Base-by-base conservation (phyloP, 2,329 filamentous ascomycete genomes). In the Venturia nashicola region DNA sequence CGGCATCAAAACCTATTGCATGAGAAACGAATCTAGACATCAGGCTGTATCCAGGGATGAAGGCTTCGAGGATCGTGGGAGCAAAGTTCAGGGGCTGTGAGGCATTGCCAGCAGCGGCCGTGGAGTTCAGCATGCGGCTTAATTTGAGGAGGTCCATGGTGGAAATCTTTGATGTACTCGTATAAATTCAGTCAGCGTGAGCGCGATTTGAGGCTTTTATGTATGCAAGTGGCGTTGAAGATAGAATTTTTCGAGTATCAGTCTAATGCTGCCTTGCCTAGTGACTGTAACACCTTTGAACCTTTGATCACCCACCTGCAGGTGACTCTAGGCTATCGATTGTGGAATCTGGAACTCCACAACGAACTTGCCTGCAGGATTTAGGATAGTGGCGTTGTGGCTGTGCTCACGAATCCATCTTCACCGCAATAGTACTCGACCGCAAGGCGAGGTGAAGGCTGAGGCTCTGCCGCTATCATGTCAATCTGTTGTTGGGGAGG, bases 41-140 rank as follows among this genome's bases (percentile, higher is more conserved):
- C 51, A 79, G 67, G 46, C 77, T 74, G 69, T 81, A 82, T 18
- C 80, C 80, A 9, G 80, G 79, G 43, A 82, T 74, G n/a, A 81
- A 69, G 1, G 77, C 72, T 59, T 82, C 79, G n/a, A 82, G 72
- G 20, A 81, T 72, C 18, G 75, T 77, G 23, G 75, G 74, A 0
- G 79, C 76, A 11, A 81, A 71, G 54, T 76, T 74, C 9, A 61
- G 40, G 1, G 48, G 48, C 40, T 61, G 42, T 18, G 60, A 46
- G 70, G 71, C 64, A 40, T 61, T 61, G 27, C 40, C 60, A 48
- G 20, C 42, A 3, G 39, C 60, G 12, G 40, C 60, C 6, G 60
- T 46, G 7, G 60, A 61, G 18, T 61, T 61, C 20, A 61, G 16
- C 40, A 61, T 48, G 6, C 39, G 60, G 40, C 42, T 36, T 27